A percentile compares a stretch with the other conserved stretches of the same genome.
These are phyloP conservation scores for Eleusine indica DNA, from an alignment of 176 grass and related monocot genomes.

Conservation along the genomic window DNA sequence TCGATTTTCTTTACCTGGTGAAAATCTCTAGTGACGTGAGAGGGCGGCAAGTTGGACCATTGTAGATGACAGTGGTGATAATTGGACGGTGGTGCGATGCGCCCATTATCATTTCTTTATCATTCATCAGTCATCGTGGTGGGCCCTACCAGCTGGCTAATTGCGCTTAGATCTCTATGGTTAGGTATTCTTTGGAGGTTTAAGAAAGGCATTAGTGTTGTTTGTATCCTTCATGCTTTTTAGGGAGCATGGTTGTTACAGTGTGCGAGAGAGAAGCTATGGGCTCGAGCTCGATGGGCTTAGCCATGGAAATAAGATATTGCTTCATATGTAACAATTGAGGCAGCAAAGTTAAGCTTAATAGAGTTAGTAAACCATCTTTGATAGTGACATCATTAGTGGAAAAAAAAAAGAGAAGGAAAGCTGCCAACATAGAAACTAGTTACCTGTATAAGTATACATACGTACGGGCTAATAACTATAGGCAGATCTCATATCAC, in stretches of 20 bases:
- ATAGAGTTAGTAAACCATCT: not conserved
- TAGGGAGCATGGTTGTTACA: not conserved
- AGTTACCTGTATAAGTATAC: too few species aligned
- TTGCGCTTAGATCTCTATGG: constrained; percentile 31
- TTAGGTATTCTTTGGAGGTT: constrained; percentile 1
- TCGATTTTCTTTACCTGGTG: not conserved
- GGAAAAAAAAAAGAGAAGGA: too few species aligned
- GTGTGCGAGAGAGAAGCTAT: not conserved
- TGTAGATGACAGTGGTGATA: constrained; percentile 16
- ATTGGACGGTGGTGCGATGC: constrained; percentile 49
- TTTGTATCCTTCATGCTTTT: not conserved
- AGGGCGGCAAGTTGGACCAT: constrained; percentile 28
- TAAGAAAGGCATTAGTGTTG: constrained; percentile 10
- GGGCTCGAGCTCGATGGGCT: not conserved
- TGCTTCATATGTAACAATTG: not conserved
- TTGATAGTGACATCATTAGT: not conserved
- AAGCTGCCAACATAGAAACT: not conserved
- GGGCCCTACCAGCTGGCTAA: constrained; percentile 11
- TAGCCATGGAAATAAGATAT: not conserved
- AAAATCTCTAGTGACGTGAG: constrained; percentile 9
- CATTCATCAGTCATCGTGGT: not conserved
- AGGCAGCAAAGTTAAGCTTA: not conserved
- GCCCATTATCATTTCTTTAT: not conserved
- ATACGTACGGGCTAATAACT: too few species aligned
- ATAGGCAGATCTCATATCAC: too few species aligned